Evolutionary conservation across 1,284 basidiomycete genomes (phyloP).

Genomic region (Blastosporella zonata): DNA sequence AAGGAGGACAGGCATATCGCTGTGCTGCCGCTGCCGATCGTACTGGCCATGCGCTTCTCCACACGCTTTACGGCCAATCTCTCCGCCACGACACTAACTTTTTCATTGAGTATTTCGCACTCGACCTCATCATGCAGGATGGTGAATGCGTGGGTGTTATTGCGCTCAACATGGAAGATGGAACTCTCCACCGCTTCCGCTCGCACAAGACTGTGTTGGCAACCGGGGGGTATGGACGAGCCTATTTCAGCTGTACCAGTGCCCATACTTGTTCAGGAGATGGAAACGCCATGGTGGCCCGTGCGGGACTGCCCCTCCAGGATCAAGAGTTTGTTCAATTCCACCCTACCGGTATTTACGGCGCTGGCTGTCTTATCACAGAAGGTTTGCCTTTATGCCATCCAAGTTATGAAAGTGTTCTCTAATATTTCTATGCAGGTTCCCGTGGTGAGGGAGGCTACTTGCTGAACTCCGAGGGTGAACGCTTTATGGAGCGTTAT

Average conservation of each 20-base stretch:
- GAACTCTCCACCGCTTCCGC: constrained; percentile 97
- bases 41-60: constrained; percentile 97
- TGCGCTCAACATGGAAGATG: constrained; percentile 99
- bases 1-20: constrained; percentile 99
- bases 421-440: constrained; percentile 46
- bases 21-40: constrained; percentile 99
- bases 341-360: constrained; percentile 99
- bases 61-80: constrained; percentile 99
- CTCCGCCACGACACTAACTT: constrained; percentile 99
- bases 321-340: constrained; percentile 99
- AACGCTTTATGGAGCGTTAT: constrained; percentile 99
- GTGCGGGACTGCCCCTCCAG: constrained; percentile 95
- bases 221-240: constrained; percentile 97
- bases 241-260: constrained; percentile 99
- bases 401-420: background rate
- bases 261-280: constrained; percentile 99
- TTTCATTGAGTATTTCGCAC: constrained; percentile 99
- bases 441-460: constrained; percentile 99
- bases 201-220: constrained; percentile 98
- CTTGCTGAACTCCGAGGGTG: constrained; percentile 97
- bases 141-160: constrained; percentile 99
- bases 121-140: constrained; percentile 98
- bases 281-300: constrained; percentile 97
- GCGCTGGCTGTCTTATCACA: constrained; percentile 98
- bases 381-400: constrained; percentile 60